Evolutionary conservation across 345 rosid genomes (phyloP), one percentile per base, ranked within the genome.

Genomic region (Anacardium occidentale): DNA sequence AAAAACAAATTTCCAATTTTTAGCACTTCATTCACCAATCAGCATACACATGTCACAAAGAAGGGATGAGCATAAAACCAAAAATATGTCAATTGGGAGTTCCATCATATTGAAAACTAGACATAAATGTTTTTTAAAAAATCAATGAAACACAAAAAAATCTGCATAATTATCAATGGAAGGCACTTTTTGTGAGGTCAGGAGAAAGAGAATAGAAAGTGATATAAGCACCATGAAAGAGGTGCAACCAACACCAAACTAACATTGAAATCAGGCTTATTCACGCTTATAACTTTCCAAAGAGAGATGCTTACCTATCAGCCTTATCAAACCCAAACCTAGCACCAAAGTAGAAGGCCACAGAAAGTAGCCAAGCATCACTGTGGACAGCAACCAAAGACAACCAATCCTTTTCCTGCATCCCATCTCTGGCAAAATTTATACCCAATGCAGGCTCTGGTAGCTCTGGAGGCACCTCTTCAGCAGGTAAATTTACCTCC

Each of bases 391-490:
- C 85, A 54, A 86, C 85, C 73, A 86, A 82, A 58, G 87, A 82
- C 63, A 86, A 59, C 88, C 90, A 86, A 71, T 86, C 90, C 74
- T 84, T 86, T 68, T 84, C 86, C 80, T 82, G 88, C 90, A 86
- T 86, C 75, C 90, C 88, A 71, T 86, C 90, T 75, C 90, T 82
- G 56, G 88, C 88, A 66, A 86, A 86, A 76, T 86, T 86, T 63
- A 86, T 86, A 60, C 90, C 88, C 1, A 86, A 70, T 45, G 88
- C 86, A 56, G 90, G 90, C 79, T 86, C 90, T 0, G 90, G 90
- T 67, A 86, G 86, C 81, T 86, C 90, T 15, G 90, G 86, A 62
- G 90, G 90, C 66, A 86, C 90, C 73, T 85, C 89, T 83, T 86
- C 89, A 21, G 90, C 90, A 61, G 90, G 90, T 58, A 86, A 84